phyloP scores from a whole-genome alignment of 192 early-diverging fungal species.

The Piromyces finnis region DNA sequence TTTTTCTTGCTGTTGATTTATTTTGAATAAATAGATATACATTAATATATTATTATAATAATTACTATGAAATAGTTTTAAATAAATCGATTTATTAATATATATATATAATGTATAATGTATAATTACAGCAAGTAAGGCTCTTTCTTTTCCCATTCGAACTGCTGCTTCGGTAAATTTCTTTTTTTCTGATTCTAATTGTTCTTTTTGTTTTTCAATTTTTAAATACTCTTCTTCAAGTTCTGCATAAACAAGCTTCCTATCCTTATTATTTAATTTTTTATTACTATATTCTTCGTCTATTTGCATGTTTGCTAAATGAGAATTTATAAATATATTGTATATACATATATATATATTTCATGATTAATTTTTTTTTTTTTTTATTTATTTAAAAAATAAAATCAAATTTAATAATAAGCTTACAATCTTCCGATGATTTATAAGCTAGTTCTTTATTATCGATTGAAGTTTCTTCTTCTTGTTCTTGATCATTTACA shows the following conservation, averaged over 20 bases:
- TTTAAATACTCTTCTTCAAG: not conserved
- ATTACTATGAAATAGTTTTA: no score
- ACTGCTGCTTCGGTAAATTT: not conserved
- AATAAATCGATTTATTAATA: no score
- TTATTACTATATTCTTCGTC: not conserved
- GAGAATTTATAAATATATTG: no score
- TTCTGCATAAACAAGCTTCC: not conserved
- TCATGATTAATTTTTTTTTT: no score
- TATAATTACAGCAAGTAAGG: not conserved
- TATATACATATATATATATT: no score
- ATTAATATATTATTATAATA: no score
- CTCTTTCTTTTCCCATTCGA: not conserved
- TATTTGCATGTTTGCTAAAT: not conserved
- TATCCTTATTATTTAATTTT: not conserved
- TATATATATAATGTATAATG: no score
- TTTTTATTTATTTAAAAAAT: no score
- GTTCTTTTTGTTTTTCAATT: not conserved
- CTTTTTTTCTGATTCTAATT: not conserved
- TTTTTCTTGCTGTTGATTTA: not conserved
- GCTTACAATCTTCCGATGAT: not conserved
- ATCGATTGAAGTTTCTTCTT: not conserved
- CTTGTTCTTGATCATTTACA: not conserved
- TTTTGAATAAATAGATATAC: no score
- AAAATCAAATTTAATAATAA: no score
- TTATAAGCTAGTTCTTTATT: not conserved